Conservation (phyloP, 148 eudicot species). For the Simmondsia chinensis region DNA sequence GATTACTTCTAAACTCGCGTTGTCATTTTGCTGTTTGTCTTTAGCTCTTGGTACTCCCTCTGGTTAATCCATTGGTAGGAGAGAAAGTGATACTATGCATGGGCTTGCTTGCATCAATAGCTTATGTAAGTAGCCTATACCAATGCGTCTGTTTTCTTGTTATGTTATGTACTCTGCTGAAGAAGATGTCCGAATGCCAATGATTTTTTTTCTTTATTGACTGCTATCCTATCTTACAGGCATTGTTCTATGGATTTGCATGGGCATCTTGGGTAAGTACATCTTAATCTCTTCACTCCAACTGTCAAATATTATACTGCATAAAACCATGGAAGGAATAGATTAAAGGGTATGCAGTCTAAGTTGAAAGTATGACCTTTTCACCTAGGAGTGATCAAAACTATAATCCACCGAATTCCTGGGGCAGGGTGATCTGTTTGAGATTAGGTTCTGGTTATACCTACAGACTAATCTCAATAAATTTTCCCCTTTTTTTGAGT, state of each 20-base stretch:
- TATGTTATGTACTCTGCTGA: too few species aligned
- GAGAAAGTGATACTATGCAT: constrained; percentile 61
- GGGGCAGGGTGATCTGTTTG: too few species aligned
- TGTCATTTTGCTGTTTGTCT: constrained; percentile 3
- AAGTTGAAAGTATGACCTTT: too few species aligned
- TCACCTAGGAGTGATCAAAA: too few species aligned
- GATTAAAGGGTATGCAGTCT: too few species aligned
- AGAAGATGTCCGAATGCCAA: too few species aligned
- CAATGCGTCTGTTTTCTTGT: background rate
- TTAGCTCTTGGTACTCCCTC: constrained; percentile 69
- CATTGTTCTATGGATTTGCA: constrained; percentile 78
- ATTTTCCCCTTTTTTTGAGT: too few species aligned
- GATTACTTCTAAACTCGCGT: too few species aligned
- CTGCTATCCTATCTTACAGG: constrained; percentile 34
- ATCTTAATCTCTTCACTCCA: background rate
- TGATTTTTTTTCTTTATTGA: background rate
- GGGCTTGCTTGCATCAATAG: constrained; percentile 59
- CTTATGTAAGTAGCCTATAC: constrained; percentile 50
- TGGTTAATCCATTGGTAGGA: constrained; percentile 74
- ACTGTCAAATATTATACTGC: background rate
- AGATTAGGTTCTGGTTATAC: too few species aligned
- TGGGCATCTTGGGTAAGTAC: constrained; percentile 91
- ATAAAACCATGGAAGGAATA: too few species aligned
- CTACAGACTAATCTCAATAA: too few species aligned
- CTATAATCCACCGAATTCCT: too few species aligned